Evolutionary conservation across 2,329 filamentous ascomycete genomes (phyloP), one percentile per base, ranked within the genome.

Genomic region (Pleurostoma richardsiae): DNA sequence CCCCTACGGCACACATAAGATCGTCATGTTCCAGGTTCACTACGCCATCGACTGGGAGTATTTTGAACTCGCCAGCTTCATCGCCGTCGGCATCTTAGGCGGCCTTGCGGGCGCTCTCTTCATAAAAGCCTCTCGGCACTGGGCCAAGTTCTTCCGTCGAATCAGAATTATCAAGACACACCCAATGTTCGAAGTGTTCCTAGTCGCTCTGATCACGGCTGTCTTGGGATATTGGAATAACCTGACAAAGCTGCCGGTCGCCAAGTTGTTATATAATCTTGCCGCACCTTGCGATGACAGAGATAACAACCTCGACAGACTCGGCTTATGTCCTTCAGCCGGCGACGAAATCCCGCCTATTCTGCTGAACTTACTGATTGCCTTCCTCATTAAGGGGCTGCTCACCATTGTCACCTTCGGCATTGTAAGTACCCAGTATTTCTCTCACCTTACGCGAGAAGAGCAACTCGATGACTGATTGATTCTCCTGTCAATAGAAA

Each of bases 1-100:
- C 57, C 94, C 94, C 0, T 99, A 97, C 58, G 92, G 92, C 30
- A 97, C 91, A 0, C 84, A 88, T 62, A 97, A 99, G 69, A 95
- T 99, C 52, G 94, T 99, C 56, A 79, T 97, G 59, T 99, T 99
- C 63, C 84, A 97, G 64, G 90, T 99, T 43, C 83, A 91, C 8
- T 99, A 97, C 61, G 65, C 88, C 8, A 80, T 84, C 1, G 92
- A 97, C 61, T 99, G 94, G 94, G 83, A 90, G 55, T 90, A 89
- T 59, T 97, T 97, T 61, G 94, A 99, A 65, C 78, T 99, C 43
- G 75, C 79, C 36, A 83, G 82, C 47, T 99, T 97, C 65, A 83
- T 95, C 43, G 66, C 92, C n/a, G 81, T 96, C 2, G 94, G 94
- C 7, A 71, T 94, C 8, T 70, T 96, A 31, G 94, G 94, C 27